Percentiles rank a stretch among this genome's conserved stretches.
Conservation (phyloP, 371 early-diverging fungal species). For the Funneliformis caledonium region DNA sequence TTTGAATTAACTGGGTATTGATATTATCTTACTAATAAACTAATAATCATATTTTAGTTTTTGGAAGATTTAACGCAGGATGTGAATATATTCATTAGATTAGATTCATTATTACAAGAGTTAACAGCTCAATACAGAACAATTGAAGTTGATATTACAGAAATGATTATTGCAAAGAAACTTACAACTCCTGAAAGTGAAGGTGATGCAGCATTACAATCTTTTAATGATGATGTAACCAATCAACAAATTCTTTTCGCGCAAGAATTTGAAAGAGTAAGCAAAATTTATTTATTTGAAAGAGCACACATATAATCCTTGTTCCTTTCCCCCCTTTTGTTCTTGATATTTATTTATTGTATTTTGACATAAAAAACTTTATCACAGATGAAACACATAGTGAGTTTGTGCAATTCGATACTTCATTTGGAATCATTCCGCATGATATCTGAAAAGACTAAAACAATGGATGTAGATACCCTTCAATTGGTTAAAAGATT, state of each 20-base stretch:
- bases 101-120: constrained; percentile 15
- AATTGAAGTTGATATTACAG: background rate
- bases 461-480: constrained; percentile 36
- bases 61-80: constrained; percentile 20
- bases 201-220: background rate
- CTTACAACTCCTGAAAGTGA: background rate
- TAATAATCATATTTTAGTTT: background rate
- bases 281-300: background rate
- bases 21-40: background rate
- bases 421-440: constrained; percentile 36
- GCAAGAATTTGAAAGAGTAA: constrained; percentile 37
- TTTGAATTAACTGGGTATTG: background rate
- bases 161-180: background rate
- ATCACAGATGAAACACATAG: constrained; percentile 23
- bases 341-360: background rate
- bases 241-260: constrained; percentile 34
- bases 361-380: background rate
- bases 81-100: constrained; percentile 21
- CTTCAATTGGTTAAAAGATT: constrained; percentile 17
- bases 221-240: constrained; percentile 19
- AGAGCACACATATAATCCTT: too few species aligned
- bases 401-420: constrained; percentile 26
- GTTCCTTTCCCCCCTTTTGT: too few species aligned
- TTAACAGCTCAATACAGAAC: background rate
- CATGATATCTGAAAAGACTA: constrained; percentile 27